A percentile compares a stretch with the other conserved stretches of the same genome.
Conservation (phyloP, 2,329 filamentous ascomycete species). For the Cercospora citrullina region DNA sequence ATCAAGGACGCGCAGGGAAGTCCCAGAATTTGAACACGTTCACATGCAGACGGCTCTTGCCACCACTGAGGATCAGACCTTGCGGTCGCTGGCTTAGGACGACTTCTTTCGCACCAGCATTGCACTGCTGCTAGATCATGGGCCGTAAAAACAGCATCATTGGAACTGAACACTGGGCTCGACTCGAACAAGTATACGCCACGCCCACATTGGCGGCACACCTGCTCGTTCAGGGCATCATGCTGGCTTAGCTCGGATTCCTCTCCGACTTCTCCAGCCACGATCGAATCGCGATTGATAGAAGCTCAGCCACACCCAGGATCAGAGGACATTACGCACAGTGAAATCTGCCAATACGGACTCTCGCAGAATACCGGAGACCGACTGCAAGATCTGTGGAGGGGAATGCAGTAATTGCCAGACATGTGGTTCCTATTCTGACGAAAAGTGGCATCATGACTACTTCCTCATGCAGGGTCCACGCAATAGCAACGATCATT, state of each 20-base stretch:
- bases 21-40: background rate
- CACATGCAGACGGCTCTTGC: background rate
- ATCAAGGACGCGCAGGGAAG: too few species aligned
- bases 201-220: background rate
- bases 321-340: background rate
- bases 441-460: constrained; percentile 12
- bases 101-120: background rate
- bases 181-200: too few species aligned
- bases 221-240: background rate
- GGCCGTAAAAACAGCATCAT: too few species aligned
- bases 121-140: background rate
- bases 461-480: constrained; percentile 5
- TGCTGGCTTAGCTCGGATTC: background rate
- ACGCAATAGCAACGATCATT: background rate
- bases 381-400: background rate
- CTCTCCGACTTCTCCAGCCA: background rate
- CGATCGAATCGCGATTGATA: background rate
- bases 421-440: background rate
- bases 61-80: background rate
- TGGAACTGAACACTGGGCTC: too few species aligned
- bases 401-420: background rate
- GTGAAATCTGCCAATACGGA: constrained; percentile 3
- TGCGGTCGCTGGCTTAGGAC: background rate
- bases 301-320: background rate
- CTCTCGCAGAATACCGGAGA: background rate